Base-by-base conservation (phyloP, 129 eudicot species). In the Chrysanthemum seticuspe region DNA sequence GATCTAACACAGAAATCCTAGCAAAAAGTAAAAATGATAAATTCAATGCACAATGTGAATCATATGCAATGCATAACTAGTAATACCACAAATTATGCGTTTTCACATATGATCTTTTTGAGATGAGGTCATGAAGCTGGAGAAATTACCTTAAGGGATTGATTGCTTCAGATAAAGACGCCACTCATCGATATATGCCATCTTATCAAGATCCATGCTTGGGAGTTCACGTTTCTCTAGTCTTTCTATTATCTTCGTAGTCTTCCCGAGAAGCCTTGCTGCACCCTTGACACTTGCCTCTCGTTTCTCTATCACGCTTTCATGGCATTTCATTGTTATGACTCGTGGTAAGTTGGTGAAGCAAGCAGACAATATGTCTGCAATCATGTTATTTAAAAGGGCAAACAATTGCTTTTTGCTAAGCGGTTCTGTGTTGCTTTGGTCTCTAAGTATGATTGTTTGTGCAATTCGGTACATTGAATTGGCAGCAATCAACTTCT, bases 381-480 rank as follows among this genome's bases (percentile, higher is more conserved):
- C 62, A 69, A 69, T 74, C 73, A 74, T 80, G 23, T 69, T 72
- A 62, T 48, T 52, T 62, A 80, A 29, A 25, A 14, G n/a, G 25
- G 15, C 72, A 62, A 80, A 54, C 50, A 73, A 15, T 11, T 50
- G 16, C 49, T 59, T 55, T 6, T 50, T 21, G 6, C 40, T 66
- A 7, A 65, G 15, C 2, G 29, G 53, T 31, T 67, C 65, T 2
- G 8, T 34, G 53, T 50, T 58, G 15, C 9, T 55, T 19, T 65
- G 52, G 55, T 60, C 13, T 11, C 15, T 50, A 36, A 53, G 31
- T 70, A 84, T 10, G 14, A 84, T 54, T 16, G 82, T 76, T 72
- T 62, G 62, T 12, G 80, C 36, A 12, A 76, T 76, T 52, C 82
- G 70, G 47, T 85, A 72, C 86, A 85, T 78, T 14, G 84, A 78